phyloP scores from a whole-genome alignment of 441 rosid species.

The Isatis lusitanica region DNA sequence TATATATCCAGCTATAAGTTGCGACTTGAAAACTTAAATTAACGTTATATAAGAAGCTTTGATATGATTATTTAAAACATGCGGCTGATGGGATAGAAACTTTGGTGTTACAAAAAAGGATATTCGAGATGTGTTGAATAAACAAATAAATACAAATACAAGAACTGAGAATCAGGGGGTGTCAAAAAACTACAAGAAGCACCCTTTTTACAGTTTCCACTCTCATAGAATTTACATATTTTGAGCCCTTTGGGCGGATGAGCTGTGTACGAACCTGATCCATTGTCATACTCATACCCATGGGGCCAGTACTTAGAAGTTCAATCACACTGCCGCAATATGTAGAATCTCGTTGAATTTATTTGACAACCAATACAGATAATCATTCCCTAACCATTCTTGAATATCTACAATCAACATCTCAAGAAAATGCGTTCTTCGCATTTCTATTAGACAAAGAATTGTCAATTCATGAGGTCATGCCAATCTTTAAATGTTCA shows the following conservation, averaged over 20 bases:
- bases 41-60: background rate
- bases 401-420: too few species aligned
- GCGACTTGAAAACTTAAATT: background rate
- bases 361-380: too few species aligned
- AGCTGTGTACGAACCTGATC: constrained; percentile 53
- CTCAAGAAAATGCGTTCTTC: too few species aligned
- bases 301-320: too few species aligned
- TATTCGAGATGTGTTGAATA: constrained; percentile 16
- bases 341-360: too few species aligned
- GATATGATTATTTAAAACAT: constrained; percentile 15
- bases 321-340: too few species aligned
- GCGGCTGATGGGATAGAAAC: constrained; percentile 19
- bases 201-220: constrained; percentile 81
- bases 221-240: constrained; percentile 83
- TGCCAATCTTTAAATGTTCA: too few species aligned
- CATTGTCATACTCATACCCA: constrained; percentile 51
- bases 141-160: constrained; percentile 26
- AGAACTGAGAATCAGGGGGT: constrained; percentile 47
- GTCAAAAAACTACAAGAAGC: constrained; percentile 80
- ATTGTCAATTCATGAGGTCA: too few species aligned
- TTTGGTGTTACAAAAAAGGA: constrained; percentile 23
- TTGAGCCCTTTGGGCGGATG: constrained; percentile 71
- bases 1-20: too few species aligned
- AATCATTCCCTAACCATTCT: too few species aligned
- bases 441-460: too few species aligned